Percentiles rank a stretch among this genome's conserved stretches.
These are phyloP conservation scores for Aspergillus bridgeri DNA, from an alignment of 495 filamentous ascomycete genomes.

Conservation along the genomic window DNA sequence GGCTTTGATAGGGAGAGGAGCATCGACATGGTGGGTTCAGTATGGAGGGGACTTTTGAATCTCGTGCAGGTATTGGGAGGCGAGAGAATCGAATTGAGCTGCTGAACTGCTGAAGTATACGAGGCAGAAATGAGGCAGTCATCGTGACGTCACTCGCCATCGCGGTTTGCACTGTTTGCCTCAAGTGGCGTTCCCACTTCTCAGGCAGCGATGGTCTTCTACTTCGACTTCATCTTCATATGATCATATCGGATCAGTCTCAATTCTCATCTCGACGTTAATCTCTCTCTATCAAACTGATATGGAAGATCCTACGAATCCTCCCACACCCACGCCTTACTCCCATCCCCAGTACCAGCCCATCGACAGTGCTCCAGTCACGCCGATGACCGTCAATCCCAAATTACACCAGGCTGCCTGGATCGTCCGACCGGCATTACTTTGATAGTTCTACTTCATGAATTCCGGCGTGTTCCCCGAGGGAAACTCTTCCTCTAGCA, in stretches of 20 bases:
- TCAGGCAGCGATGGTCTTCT: too few relatives aligned
- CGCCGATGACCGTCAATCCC: neutral
- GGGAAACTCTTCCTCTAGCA: slow-evolving; percentile 1
- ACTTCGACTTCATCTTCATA: too few relatives aligned
- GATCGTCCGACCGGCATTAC: neutral
- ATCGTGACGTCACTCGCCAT: slow-evolving; percentile 1
- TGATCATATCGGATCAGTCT: neutral
- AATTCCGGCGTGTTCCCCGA: slow-evolving; percentile 1
- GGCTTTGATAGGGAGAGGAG: neutral
- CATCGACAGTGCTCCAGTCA: neutral
- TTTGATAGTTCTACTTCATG: neutral
- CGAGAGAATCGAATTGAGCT: neutral
- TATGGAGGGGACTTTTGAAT: neutral
- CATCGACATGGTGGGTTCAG: neutral
- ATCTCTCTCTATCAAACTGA: neutral
- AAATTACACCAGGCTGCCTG: neutral
- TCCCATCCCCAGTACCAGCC: neutral
- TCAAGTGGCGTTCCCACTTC: too few relatives aligned
- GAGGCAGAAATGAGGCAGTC: neutral
- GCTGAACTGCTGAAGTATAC: neutral
- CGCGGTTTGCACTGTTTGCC: too few relatives aligned
- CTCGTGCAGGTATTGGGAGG: neutral
- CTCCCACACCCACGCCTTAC: neutral
- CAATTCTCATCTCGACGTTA: neutral
- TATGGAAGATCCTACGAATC: neutral